A percentile compares a stretch with the other conserved stretches of the same genome.
Conservation (phyloP, 1,284 basidiomycete genomes). For the Naganishia sp. region DNA sequence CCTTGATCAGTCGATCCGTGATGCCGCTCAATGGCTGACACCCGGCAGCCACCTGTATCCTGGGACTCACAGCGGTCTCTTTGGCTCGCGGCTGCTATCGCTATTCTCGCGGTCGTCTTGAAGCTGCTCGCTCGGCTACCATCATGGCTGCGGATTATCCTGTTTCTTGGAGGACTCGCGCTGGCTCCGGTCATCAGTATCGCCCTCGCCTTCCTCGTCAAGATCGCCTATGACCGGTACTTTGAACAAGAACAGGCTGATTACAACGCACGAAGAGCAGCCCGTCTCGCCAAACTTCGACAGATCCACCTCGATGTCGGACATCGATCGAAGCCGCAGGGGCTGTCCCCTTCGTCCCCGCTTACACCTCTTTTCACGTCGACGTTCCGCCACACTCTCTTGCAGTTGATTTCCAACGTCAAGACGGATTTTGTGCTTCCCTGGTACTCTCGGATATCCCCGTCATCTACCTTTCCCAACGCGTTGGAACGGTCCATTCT, state of each 20-base stretch:
- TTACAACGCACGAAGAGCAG: neutral
- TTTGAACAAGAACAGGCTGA: neutral
- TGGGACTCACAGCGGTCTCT: no score
- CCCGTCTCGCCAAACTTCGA: neutral
- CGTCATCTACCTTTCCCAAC: constrained; percentile 80
- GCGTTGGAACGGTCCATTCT: constrained; percentile 78
- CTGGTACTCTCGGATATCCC: constrained; percentile 60
- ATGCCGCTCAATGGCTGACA: no score
- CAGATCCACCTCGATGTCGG: neutral
- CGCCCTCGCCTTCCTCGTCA: constrained; percentile 7
- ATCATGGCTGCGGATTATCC: neutral
- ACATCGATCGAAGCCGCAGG: no score
- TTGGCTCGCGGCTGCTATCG: neutral
- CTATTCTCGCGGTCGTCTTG: neutral
- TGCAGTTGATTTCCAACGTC: neutral
- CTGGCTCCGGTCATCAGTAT: neutral
- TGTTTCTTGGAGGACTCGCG: neutral
- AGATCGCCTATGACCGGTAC: neutral
- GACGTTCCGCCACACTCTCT: neutral
- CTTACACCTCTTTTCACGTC: neutral
- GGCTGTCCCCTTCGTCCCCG: no score
- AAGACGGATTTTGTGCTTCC: constrained; percentile 29
- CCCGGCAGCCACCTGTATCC: no score
- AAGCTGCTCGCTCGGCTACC: neutral
- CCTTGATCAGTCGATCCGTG: neutral